Base-by-base conservation (phyloP, 2,329 filamentous ascomycete genomes). In the Eurotiales sp. region DNA sequence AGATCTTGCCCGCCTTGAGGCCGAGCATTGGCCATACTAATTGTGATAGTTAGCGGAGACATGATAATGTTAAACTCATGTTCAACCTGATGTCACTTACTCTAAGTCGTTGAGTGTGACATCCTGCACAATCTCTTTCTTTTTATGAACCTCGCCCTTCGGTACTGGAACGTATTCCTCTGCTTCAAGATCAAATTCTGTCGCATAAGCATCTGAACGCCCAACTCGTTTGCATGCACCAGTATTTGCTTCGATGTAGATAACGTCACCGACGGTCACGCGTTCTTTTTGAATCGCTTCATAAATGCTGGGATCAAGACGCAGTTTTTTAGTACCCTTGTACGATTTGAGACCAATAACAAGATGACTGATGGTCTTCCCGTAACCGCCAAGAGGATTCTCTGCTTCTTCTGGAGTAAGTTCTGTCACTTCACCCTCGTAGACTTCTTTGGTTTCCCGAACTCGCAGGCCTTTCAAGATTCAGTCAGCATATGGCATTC, bases 121-220 rank as follows among this genome's bases (percentile, higher is more conserved):
- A 65, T 99, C 93, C 71, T 99, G 93, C 30, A 99, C 93, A 61
- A 99, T 95, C 74, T 99, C 93, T 79, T 99, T 99, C 84, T 96
- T 97, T 83, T 99, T 99, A 78, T 97, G 93, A 49, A 99, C 93
- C 65, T 99, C 93, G 53, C 93, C 93, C 77, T 99, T 99, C 52
- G 93, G 93, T 57, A 99, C 95, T 5, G 93, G 93, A 58, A 99
- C 93, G 70, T 99, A 99, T 74, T 99, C 93, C 73, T 99, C 93
- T 2, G 93, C 93, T 76, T 99, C 93, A 45, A 99, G 83, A 69
- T 99, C 93, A 69, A 99, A 99, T 70, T 99, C 93, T 46, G 93
- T 99, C 23, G 91, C 92, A 70, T 97, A 97, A 23, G 93, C 93
- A 69, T 99, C 93, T 41, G 90, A 96, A 65, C 93, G 83, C 46